phyloP scores from a whole-genome alignment of 768 basidiomycete genomes.

The Trametes villosa region DNA sequence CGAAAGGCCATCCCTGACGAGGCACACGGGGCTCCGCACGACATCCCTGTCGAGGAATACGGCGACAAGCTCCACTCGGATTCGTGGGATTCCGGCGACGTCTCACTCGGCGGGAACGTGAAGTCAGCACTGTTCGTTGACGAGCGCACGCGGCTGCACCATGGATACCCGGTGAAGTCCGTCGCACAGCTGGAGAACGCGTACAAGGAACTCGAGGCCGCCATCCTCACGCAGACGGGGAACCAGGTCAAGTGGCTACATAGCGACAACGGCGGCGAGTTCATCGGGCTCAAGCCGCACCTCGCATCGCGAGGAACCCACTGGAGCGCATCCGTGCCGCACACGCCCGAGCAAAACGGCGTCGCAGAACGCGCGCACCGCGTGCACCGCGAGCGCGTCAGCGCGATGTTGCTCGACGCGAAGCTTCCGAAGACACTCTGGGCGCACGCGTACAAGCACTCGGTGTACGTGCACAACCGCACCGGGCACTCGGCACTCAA shows the following conservation, averaged over 20 bases:
- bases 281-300: neutral
- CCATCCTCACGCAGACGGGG: constrained; percentile 37
- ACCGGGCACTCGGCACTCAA: constrained; percentile 30
- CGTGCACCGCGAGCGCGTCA: constrained; percentile 8
- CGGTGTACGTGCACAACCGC: constrained; percentile 43
- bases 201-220: constrained; percentile 41
- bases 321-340: too few species aligned
- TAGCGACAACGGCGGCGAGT: constrained; percentile 45
- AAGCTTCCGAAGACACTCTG: constrained; percentile 44
- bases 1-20: constrained; percentile 11
- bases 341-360: constrained; percentile 34
- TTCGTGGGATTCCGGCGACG: constrained; percentile 46
- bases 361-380: constrained; percentile 28
- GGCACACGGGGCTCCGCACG: neutral
- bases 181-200: constrained; percentile 39
- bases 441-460: constrained; percentile 42
- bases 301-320: constrained; percentile 1
- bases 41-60: constrained; percentile 24
- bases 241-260: constrained; percentile 39
- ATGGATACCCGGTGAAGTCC: constrained; percentile 5
- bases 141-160: constrained; percentile 25
- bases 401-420: constrained; percentile 24
- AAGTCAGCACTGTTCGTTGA: constrained; percentile 38
- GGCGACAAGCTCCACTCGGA: constrained; percentile 45
- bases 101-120: constrained; percentile 25